Evolutionary conservation across 257 asterid species (phyloP).

Genomic region (Lavandula angustifolia): DNA sequence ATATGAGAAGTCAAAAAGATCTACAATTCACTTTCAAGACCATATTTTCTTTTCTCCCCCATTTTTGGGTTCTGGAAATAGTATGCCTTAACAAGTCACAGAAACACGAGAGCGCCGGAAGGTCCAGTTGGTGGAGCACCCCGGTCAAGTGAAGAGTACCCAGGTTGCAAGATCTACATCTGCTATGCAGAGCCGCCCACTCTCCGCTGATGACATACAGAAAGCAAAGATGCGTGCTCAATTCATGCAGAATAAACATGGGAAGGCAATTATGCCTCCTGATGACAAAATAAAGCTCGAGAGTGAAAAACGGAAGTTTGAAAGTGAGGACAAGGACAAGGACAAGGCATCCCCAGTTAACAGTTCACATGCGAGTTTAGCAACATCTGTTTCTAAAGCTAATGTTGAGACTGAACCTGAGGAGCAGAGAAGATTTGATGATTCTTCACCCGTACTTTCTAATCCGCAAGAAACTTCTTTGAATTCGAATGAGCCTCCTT

Average conservation of each 20-base stretch:
- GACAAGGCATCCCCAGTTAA: conserved; percentile 10
- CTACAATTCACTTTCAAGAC: conserved; percentile 7
- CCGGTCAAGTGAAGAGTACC: conserved; percentile 71
- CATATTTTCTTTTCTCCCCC: conserved; percentile 1
- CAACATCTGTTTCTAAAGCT: conserved; percentile 39
- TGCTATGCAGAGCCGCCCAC: conserved; percentile 83
- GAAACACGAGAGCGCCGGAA: conserved; percentile 82
- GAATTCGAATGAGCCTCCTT: conserved; percentile 61
- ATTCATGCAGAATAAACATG: conserved; percentile 69
- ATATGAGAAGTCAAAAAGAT: conserved; percentile 17
- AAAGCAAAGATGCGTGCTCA: conserved; percentile 98
- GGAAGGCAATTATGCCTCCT: conserved; percentile 47
- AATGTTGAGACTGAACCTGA: conserved; percentile 35
- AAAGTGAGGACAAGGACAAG: conserved; percentile 17
- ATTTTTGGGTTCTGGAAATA: conserved; percentile 26
- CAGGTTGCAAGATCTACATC: conserved; percentile 62
- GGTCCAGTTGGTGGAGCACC: conserved; percentile 91
- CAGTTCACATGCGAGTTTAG: conserved; percentile 41
- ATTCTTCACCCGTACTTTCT: conserved; percentile 31
- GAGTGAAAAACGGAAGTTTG: conserved; percentile 43
- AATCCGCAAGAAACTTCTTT: conserved; percentile 41
- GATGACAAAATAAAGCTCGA: conserved; percentile 53
- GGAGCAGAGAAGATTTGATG: conserved; percentile 43
- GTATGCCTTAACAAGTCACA: conserved; percentile 60
- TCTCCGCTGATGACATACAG: conserved; percentile 99